These are phyloP conservation scores for Brettanomyces bruxellensis DNA, from an alignment of 805 yeast genomes.

Conservation along the genomic window DNA sequence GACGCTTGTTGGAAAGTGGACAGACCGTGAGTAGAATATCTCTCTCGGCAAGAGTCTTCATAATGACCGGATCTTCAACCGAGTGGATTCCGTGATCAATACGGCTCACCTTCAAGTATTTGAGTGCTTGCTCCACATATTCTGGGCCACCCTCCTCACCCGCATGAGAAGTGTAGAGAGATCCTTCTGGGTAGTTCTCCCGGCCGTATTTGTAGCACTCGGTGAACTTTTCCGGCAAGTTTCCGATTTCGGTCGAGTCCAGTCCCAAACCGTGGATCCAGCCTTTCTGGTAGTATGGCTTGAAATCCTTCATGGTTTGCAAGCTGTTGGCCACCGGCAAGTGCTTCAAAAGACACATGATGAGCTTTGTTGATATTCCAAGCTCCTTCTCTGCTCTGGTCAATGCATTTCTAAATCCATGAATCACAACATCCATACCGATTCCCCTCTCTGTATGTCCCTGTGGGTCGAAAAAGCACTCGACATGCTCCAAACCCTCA, in stretches of 20 bases:
- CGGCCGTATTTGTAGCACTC: constrained; percentile 51
- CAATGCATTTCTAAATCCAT: constrained; percentile 62
- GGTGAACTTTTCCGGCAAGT: constrained; percentile 62
- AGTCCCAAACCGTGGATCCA: constrained; percentile 70
- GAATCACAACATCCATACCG: constrained; percentile 46
- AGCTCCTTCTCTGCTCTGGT: constrained; percentile 48
- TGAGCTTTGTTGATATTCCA: constrained; percentile 60
- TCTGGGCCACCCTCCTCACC: constrained; percentile 83
- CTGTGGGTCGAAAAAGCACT: constrained; percentile 79
- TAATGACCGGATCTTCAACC: constrained; percentile 40
- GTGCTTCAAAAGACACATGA: constrained; percentile 79
- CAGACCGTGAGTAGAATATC: constrained; percentile 61
- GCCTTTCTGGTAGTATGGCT: constrained; percentile 44
- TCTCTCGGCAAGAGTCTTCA: constrained; percentile 47
- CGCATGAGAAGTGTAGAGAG: constrained; percentile 72
- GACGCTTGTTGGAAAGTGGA: constrained; percentile 68
- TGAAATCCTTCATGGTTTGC: constrained; percentile 45
- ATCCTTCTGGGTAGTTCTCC: constrained; percentile 40
- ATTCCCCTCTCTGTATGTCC: constrained; percentile 68
- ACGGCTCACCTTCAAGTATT: constrained; percentile 52
- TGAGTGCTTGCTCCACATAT: constrained; percentile 52
- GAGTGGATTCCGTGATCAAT: constrained; percentile 79
- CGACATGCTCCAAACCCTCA: constrained; percentile 62
- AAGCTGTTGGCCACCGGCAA: constrained; percentile 53
- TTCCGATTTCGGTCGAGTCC: constrained; percentile 70